Evolutionary conservation across 768 basidiomycete species (phyloP), one percentile per base, ranked within the genome.

Genomic region (Suillus decipiens): DNA sequence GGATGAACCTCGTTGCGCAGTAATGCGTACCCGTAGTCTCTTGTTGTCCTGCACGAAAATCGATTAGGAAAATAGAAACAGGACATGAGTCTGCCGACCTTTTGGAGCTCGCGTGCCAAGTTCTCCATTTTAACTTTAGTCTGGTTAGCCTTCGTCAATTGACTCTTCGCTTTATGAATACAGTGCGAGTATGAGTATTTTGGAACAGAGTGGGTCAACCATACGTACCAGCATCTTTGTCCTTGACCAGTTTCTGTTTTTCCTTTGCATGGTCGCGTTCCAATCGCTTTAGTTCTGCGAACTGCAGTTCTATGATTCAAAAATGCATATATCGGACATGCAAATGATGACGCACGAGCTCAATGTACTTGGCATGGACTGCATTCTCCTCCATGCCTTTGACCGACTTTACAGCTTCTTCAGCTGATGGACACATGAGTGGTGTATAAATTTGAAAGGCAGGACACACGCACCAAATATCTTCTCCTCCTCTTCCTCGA

Each of bases 201-300:
- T 12, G 56, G 58, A 62, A 42, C 60, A 36, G 59, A 61, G 24
- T 28, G 56, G 51, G 42, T 8, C 48, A 22, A 54, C 41, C 64
- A 42, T 72, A 75, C 78, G 51, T 61, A 92, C 92, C 91, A 67
- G 91, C 86, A 77, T 95, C 93, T 79, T 94, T 94, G 80, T 95
- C 93, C 78, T 95, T 95, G 56, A 85, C 81, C 36, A 95, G 80
- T 71, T 95, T 95, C 79, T 95, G 93, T 75, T 92, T 94, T 81
- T 95, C 93, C 77, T 92, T 95, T 45, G 92, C 88, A 70, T 94
- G 90, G 72, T 94, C 93, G 66, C 93, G 85, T 76, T 95, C 93
- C 71, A 92, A 76, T 59, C 91, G 84, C 74, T 94, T 94, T 73
- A 93, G 79, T 75, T 95, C 93, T 70, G 92, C 91, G 75, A 94